Evolutionary conservation across 2,329 filamentous ascomycete species (phyloP).

Genomic region (Pyricularia sp.): DNA sequence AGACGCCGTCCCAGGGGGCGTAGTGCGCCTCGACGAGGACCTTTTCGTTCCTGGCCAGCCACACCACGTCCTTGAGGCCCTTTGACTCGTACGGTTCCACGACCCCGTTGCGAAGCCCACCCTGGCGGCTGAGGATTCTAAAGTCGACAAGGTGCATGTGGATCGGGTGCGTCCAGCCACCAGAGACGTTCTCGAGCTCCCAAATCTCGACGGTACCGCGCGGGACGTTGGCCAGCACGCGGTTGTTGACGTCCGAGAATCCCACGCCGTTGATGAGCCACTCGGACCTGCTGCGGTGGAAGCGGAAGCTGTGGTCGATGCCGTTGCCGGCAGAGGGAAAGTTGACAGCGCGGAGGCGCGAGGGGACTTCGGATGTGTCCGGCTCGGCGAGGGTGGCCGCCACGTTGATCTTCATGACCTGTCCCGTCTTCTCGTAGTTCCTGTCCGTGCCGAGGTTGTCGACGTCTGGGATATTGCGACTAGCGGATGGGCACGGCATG

Average conservation of each 20-base stretch:
- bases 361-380: constrained; percentile 26
- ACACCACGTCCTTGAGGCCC: constrained; percentile 49
- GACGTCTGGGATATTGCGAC: constrained; percentile 18
- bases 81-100: constrained; percentile 43
- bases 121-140: constrained; percentile 37
- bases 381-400: constrained; percentile 19
- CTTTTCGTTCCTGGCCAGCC: constrained; percentile 39
- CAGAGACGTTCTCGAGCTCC: constrained; percentile 38
- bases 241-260: constrained; percentile 34
- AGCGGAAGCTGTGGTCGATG: constrained; percentile 34
- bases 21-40: constrained; percentile 41
- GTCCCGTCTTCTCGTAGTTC: constrained; percentile 42
- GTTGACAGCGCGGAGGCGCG: constrained; percentile 24
- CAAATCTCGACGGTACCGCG: constrained; percentile 38
- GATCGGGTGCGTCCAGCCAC: constrained; percentile 41
- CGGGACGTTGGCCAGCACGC: constrained; percentile 35
- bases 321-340: constrained; percentile 23
- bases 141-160: constrained; percentile 53
- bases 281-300: constrained; percentile 30
- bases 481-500: not conserved
- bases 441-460: constrained; percentile 30
- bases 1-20: constrained; percentile 41
- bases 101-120: constrained; percentile 27
- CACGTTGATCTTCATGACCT: constrained; percentile 43
- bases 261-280: constrained; percentile 43